These are phyloP conservation scores for Crithidia bombi DNA, from an alignment of 208 protist species.

Conservation along the genomic window DNA sequence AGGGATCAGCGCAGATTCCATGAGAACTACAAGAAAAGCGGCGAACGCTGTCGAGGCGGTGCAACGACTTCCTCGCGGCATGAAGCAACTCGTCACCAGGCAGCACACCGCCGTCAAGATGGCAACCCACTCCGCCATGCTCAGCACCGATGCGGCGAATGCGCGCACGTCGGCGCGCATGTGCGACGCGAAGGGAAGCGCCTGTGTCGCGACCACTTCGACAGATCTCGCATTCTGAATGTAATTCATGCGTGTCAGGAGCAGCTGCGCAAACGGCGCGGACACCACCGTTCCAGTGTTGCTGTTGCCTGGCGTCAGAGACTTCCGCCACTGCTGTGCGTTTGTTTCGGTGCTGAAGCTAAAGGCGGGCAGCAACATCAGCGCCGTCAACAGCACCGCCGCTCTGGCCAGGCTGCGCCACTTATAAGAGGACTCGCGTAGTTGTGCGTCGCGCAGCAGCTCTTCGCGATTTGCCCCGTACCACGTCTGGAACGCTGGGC, in stretches of 20 bases:
- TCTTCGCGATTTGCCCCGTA: conserved; percentile 52
- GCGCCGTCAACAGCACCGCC: conserved; percentile 40
- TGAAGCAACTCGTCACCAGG: conserved; percentile 63
- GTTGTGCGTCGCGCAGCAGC: conserved; percentile 45
- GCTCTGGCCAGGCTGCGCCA: conserved; percentile 46
- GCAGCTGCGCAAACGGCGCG: conserved; percentile 36
- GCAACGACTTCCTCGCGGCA: conserved; percentile 39
- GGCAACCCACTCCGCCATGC: conserved; percentile 34
- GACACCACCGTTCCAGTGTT: conserved; percentile 7
- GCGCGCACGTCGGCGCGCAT: conserved; percentile 5
- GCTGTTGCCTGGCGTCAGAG: conserved; percentile 1
- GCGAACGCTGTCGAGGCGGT: conserved; percentile 47
- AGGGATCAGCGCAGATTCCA: conserved; percentile 42
- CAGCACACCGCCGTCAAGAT: conserved; percentile 49
- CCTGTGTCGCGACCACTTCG: neutral
- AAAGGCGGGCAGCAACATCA: conserved; percentile 62
- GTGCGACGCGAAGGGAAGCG: conserved; percentile 10
- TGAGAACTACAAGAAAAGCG: conserved; percentile 47
- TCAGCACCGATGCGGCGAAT: neutral
- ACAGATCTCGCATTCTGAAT: conserved; percentile 22
- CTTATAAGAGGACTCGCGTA: conserved; percentile 36
- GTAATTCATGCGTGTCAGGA: conserved; percentile 33
- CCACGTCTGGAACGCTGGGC: conserved; percentile 59
- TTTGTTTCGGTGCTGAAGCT: conserved; percentile 56
- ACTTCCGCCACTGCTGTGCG: conserved; percentile 20